Conservation (phyloP, 192 early-diverging fungal species). For the Coemansia sp. region DNA sequence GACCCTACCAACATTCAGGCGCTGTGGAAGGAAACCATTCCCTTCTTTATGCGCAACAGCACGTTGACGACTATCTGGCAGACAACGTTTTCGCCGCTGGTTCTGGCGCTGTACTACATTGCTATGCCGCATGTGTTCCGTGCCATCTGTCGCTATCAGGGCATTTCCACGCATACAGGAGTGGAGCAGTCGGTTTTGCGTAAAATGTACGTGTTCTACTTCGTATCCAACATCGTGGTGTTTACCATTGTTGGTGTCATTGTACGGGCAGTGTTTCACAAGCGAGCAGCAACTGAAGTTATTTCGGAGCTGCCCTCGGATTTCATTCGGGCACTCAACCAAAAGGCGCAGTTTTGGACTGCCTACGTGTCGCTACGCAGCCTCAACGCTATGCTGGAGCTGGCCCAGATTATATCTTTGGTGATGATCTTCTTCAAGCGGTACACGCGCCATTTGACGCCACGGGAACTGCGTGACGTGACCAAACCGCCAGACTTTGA, state of each 20-base stretch:
- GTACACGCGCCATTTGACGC: conserved; percentile 61
- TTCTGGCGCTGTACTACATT: conserved; percentile 65
- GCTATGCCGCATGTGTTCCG: conserved; percentile 64
- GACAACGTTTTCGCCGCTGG: conserved; percentile 64
- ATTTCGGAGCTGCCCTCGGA: conserved; percentile 41
- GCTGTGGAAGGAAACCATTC: conserved; percentile 53
- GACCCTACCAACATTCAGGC: conserved; percentile 58
- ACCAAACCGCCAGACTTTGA: conserved; percentile 70
- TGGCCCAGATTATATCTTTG: conserved; percentile 65
- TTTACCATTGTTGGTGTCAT: conserved; percentile 57
- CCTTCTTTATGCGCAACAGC: conserved; percentile 52
- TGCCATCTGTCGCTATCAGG: conserved; percentile 64
- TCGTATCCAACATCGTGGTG: conserved; percentile 67
- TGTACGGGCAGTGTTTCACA: conserved; percentile 43
- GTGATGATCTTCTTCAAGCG: conserved; percentile 57
- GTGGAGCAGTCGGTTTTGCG: conserved; percentile 67
- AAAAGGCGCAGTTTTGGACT: conserved; percentile 68
- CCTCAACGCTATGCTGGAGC: conserved; percentile 64
- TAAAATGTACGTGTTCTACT: conserved; percentile 73
- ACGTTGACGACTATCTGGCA: conserved; percentile 61
- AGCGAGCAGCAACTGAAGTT: conserved; percentile 27
- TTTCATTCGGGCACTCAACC: conserved; percentile 44
- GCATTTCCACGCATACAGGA: conserved; percentile 66
- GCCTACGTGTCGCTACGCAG: conserved; percentile 69
- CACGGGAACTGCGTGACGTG: conserved; percentile 65